Percentiles rank a stretch among this genome's conserved stretches.
Conservation (phyloP, 2,329 filamentous ascomycete genomes). For the Simplicillium aogashimaense region DNA sequence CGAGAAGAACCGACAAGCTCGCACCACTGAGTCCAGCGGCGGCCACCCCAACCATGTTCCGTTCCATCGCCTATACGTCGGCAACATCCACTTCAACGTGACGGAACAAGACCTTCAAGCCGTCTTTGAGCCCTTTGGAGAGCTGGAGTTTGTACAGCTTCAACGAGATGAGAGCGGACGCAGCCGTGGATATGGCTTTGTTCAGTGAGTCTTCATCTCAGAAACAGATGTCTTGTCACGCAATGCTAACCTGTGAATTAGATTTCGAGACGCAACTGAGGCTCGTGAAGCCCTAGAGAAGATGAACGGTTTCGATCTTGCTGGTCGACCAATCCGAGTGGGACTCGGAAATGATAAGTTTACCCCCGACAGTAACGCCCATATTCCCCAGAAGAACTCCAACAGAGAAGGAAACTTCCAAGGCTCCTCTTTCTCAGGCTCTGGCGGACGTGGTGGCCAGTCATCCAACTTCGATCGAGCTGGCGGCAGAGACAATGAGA, state of each 20-base stretch:
- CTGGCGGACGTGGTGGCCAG: constrained; percentile 77
- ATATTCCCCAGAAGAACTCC: constrained; percentile 84
- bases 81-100: constrained; percentile 99
- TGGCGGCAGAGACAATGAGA: constrained; percentile 79
- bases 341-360: constrained; percentile 99
- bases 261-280: constrained; percentile 81
- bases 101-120: constrained; percentile 92
- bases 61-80: constrained; percentile 96
- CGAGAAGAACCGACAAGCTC: constrained; percentile 96
- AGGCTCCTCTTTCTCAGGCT: constrained; percentile 84
- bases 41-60: constrained; percentile 73
- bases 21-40: constrained; percentile 62
- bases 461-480: constrained; percentile 85
- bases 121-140: constrained; percentile 95
- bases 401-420: constrained; percentile 71
- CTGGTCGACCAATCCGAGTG: constrained; percentile 93
- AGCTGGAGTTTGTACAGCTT: constrained; percentile 93
- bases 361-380: constrained; percentile 91
- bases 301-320: constrained; percentile 99
- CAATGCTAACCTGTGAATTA: constrained; percentile 22
- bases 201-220: constrained; percentile 62
- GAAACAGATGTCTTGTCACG: background rate
- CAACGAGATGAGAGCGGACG: constrained; percentile 91
- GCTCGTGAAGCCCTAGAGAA: constrained; percentile 93
- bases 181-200: constrained; percentile 94